Conservation (phyloP, 176 grass and related monocot species). For the Musa beccarii region DNA sequence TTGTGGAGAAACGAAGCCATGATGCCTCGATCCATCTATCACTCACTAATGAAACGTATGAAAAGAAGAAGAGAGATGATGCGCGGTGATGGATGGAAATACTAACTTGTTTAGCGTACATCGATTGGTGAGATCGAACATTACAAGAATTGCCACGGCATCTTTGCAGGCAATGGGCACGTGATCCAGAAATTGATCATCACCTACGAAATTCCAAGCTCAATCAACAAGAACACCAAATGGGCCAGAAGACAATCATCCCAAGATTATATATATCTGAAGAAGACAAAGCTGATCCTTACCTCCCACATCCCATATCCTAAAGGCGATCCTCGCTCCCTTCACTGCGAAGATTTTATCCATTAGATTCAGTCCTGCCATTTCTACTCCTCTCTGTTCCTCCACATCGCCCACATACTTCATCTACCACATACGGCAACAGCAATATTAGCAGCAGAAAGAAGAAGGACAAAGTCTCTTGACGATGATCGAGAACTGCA, state of each 20-base stretch:
- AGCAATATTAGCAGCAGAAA: not conserved
- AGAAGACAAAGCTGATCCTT: not conserved
- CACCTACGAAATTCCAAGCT: slow-evolving; percentile 31
- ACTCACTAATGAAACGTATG: too few relatives aligned
- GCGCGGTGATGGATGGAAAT: not conserved
- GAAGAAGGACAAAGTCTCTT: not conserved
- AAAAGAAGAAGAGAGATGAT: too few relatives aligned
- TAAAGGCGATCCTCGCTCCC: slow-evolving; percentile 63
- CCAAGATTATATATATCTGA: too few relatives aligned
- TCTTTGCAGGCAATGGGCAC: slow-evolving; percentile 95
- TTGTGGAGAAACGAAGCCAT: not conserved
- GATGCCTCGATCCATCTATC: not conserved
- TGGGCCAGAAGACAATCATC: not conserved
- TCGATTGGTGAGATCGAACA: slow-evolving; percentile 98
- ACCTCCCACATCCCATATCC: slow-evolving; percentile 94
- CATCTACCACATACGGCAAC: slow-evolving; percentile 24
- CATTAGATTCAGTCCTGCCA: slow-evolving; percentile 89
- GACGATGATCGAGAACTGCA: not conserved
- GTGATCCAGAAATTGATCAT: slow-evolving; percentile 50
- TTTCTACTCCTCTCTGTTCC: slow-evolving; percentile 63
- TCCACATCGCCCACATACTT: slow-evolving; percentile 77
- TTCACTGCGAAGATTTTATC: slow-evolving; percentile 65
- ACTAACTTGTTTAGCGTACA: slow-evolving; percentile 86
- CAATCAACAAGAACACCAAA: not conserved
- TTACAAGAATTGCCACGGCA: slow-evolving; percentile 80